Conservation (phyloP, 768 basidiomycete genomes). For the Podaxis sp. region DNA sequence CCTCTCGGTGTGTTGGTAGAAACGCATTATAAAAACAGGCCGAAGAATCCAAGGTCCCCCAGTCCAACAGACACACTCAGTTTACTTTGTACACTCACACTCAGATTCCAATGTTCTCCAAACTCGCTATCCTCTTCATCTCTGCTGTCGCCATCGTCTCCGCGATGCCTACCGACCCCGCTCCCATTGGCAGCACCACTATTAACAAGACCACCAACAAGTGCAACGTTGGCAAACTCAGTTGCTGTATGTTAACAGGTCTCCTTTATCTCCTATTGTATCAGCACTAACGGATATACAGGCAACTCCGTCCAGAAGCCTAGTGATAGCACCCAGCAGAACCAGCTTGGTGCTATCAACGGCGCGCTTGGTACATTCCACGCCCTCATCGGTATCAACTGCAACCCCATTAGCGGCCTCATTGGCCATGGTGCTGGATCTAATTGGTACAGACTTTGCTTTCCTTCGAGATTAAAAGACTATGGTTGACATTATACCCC, state of each 20-base stretch:
- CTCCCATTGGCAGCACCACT: neutral
- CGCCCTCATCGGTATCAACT: conserved; percentile 18
- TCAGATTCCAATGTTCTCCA: neutral
- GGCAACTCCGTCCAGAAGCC: neutral
- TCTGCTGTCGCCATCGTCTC: neutral
- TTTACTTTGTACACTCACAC: neutral
- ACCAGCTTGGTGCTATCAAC: neutral
- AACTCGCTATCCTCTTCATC: neutral
- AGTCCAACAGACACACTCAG: neutral
- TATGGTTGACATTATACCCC: neutral
- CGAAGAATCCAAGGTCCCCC: neutral
- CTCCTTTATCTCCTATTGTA: no score
- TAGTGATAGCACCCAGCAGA: no score
- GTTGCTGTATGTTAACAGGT: neutral
- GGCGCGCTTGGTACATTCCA: neutral
- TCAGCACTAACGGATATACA: neutral
- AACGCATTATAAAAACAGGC: neutral
- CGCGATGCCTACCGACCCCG: neutral
- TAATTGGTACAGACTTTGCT: conserved; percentile 15
- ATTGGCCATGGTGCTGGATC: conserved; percentile 20
- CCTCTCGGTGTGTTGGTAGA: neutral
- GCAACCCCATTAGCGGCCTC: conserved; percentile 22
- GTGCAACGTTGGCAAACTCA: neutral
- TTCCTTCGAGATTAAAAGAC: neutral
- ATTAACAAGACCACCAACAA: neutral